Conservation (phyloP, 352 stramenopile species). For the Pythium rhizo-oryzae region DNA sequence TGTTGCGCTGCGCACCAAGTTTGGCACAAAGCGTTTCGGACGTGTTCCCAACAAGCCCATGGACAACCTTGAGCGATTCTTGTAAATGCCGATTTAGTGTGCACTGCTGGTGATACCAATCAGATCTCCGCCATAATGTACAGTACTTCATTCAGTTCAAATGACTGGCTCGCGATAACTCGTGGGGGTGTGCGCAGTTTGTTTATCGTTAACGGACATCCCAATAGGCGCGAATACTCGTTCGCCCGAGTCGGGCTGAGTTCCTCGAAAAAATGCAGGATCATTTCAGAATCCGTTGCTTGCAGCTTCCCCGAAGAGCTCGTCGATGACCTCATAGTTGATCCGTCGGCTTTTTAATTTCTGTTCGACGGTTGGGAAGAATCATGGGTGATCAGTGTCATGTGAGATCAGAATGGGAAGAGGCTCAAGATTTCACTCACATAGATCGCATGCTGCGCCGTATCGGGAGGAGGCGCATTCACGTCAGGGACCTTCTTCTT, state of each 20-base stretch:
- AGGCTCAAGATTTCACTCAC: constrained; percentile 37
- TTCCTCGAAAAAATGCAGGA: background rate
- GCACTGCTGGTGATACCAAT: background rate
- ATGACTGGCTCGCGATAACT: background rate
- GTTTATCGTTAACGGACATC: background rate
- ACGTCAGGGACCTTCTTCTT: constrained; percentile 73
- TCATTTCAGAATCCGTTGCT: constrained; percentile 65
- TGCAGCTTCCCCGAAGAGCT: constrained; percentile 85
- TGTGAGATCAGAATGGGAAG: background rate
- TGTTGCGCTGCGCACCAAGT: constrained; percentile 20
- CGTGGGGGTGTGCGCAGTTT: background rate
- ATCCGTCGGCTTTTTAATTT: constrained; percentile 91
- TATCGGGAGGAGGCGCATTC: constrained; percentile 75
- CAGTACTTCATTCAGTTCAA: constrained; percentile 2
- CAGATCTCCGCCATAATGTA: background rate
- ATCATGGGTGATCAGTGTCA: constrained; percentile 3
- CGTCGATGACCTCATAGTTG: constrained; percentile 90
- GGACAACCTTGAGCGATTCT: constrained; percentile 12
- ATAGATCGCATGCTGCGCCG: constrained; percentile 88
- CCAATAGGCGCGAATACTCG: background rate
- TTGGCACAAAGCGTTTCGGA: constrained; percentile 25
- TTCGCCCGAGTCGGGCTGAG: background rate
- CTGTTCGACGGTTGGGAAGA: constrained; percentile 26
- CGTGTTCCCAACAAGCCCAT: constrained; percentile 17
- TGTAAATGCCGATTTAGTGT: constrained; percentile 1